Conservation (phyloP, 495 filamentous ascomycete genomes). For the Neurospora intermedia region DNA sequence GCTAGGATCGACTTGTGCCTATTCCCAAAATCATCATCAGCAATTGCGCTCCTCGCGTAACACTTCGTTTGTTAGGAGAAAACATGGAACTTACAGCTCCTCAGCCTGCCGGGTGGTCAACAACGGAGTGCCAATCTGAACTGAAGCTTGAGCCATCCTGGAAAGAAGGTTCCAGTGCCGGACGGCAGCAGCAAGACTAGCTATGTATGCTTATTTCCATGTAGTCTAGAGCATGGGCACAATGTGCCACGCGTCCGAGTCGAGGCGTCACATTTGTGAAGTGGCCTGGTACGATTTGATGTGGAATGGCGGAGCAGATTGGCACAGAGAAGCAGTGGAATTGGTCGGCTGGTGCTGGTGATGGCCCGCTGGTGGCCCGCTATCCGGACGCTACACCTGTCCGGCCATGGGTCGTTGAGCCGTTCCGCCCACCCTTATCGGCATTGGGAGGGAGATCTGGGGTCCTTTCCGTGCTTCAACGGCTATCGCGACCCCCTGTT, state of each 20-base stretch:
- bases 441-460: background rate
- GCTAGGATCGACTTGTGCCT: slow-evolving; percentile 85
- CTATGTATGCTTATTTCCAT: background rate
- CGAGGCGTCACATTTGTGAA: background rate
- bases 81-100: slow-evolving; percentile 63
- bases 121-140: background rate
- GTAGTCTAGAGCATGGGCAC: background rate
- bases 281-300: background rate
- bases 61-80: no score
- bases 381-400: background rate
- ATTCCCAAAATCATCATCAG: background rate
- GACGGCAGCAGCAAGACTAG: background rate
- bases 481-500: background rate
- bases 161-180: background rate
- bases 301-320: background rate
- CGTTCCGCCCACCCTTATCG: background rate
- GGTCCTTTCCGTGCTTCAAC: background rate
- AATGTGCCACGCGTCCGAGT: background rate
- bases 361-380: background rate
- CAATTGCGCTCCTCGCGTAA: background rate
- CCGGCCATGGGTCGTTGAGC: background rate
- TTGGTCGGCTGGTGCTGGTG: background rate
- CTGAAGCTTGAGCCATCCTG: background rate
- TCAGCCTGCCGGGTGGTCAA: slow-evolving; percentile 68
- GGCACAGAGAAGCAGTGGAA: background rate